Evolutionary conservation across 371 early-diverging fungal genomes (phyloP), one percentile per base, ranked within the genome.

Genomic region (Coemansia sp.): DNA sequence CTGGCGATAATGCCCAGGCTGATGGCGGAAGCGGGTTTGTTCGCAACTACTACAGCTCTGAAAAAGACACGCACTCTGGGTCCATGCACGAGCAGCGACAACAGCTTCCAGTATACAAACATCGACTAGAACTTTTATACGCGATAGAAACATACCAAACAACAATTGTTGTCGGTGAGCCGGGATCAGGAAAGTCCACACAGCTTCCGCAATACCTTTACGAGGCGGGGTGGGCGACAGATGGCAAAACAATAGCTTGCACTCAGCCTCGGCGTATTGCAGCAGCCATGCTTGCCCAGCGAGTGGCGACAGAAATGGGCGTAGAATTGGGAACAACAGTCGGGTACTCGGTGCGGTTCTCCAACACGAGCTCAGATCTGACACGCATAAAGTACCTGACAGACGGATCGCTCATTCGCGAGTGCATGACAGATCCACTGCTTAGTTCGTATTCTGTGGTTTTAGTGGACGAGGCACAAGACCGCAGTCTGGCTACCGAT

Each of bases 381-480:
- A 99, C 99, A 0, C 80, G 89, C 3, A 96, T 99, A 70, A 94
- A 95, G 80, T 95, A 94, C 71, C 92, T 99, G 92, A 98, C 99
- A 1, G 99, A 97, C 70, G 99, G 99, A 83, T 91, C 97, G 8
- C 78, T 99, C 56, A 82, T 97, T 3, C 89, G 94, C 79, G 99
- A 99, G 71, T 91, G 90, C n/a, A 86, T 98, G 64, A 89, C 86
- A 28, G 86, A 93, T 12, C 92, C 95, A 3, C 89, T 96, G 63
- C 75, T 98, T 14, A 92, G 92, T 50, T 85, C 91, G 53, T 97
- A 97, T 71, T 90, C 91, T 58, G 88, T 87, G 16, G 90, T 97
- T 61, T 91, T 99, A 68, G 90, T 99, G 84, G 99, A 99, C 78
- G 97, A 99, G 82, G 96, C 98, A 12, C 99, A 99, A 82, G 99